Percentiles rank a stretch among this genome's conserved stretches.
These are phyloP conservation scores for Flaveria trinervia DNA, from an alignment of 129 eudicot genomes.

Conservation along the genomic window DNA sequence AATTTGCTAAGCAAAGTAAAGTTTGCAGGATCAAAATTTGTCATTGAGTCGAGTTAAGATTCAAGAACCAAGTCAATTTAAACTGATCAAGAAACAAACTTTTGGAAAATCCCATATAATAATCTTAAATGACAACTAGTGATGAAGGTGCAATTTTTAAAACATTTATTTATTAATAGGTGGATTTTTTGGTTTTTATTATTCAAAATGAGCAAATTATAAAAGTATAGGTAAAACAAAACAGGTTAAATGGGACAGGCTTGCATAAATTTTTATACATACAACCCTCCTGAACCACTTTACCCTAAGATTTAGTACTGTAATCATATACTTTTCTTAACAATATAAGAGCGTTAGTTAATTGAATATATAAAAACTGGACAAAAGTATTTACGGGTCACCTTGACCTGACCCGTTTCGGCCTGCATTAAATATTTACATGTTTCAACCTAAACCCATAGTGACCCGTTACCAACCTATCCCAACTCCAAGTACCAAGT, in stretches of 20 bases:
- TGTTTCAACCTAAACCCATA: not conserved
- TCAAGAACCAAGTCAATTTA: not conserved
- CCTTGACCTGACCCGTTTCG: not conserved
- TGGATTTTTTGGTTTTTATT: not conserved
- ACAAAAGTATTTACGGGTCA: not conserved
- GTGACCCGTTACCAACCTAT: not conserved
- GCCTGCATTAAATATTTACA: not conserved
- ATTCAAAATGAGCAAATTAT: too few species aligned
- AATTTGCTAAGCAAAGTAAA: not conserved
- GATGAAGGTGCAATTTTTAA: not conserved
- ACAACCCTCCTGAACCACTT: too few species aligned
- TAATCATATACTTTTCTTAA: too few species aligned
- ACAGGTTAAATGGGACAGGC: too few species aligned
- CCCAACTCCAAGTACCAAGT: not conserved
- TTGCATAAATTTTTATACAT: too few species aligned
- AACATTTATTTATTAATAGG: not conserved
- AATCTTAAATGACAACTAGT: not conserved
- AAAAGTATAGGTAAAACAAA: too few species aligned
- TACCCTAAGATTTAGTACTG: too few species aligned
- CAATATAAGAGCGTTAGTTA: too few species aligned
- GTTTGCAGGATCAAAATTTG: slow-evolving; percentile 2
- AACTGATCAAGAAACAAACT: slow-evolving; percentile 17
- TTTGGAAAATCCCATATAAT: not conserved
- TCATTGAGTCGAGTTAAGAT: not conserved
- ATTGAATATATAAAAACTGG: not conserved